Evolutionary conservation across 2,329 filamentous ascomycete genomes (phyloP), one percentile per base, ranked within the genome.

Genomic region (Fusarium heterosporum): DNA sequence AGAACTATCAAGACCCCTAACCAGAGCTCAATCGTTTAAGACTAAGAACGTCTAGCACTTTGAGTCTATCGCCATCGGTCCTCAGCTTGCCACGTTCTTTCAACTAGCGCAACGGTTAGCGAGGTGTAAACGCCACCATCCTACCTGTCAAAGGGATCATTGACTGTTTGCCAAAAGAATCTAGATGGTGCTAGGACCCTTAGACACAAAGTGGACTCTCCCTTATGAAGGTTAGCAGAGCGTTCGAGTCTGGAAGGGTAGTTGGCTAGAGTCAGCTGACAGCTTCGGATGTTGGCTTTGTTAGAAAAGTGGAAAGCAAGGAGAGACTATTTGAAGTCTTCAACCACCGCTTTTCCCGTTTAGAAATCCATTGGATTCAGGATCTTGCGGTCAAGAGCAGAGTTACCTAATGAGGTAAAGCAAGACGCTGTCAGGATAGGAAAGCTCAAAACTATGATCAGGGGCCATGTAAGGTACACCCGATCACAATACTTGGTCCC

Each of bases 101-200:
- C 11, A 11, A 2, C 32, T 61, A 64, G 47, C n/a, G 50, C 17
- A 53, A 38, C 36, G n/a, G 42, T 55, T 68, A 51, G 60, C 22
- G 3, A 56, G 34, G 57, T 34, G 29, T 56, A 51, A 45, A 68
- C 65, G 65, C 64, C 65, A 68, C 65, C 29, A 11, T 17, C 36
- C 45, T 40, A 66, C 56, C n/a, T 28, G 47, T 45, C 60, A 56
- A 43, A 41, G 46, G 55, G 22, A 14, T 22, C 12, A 45, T 54
- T 26, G 39, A 30, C 47, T 54, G 38, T 47, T 48, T 19, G 22
- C 8, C 6, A 25, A 17, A 11, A 13, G 19, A 48, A 61, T 68
- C 65, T 57, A 66, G 65, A 57, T 41, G n/a, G 4, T 45, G 30
- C 54, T 40, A 64, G 34, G 34, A 28, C 11, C 16, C 7, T 8